Base-by-base conservation (phyloP, 805 yeast genomes). In the Wickerhamomyces queroliae region DNA sequence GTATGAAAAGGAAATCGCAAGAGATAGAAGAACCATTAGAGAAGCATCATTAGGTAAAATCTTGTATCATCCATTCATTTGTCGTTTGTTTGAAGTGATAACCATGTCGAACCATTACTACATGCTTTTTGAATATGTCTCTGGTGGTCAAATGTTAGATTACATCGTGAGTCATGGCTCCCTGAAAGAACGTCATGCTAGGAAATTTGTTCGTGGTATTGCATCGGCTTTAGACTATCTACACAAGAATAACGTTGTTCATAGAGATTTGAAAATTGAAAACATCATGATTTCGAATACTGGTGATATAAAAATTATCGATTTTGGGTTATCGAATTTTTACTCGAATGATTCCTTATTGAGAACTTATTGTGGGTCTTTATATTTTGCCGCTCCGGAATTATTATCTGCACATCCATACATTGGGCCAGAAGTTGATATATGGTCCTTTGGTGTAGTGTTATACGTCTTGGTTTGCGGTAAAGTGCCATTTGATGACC, bases 331-430 rank as follows among this genome's bases (percentile, higher is more conserved):
- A 30, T 86, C 96, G 11, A 93, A 93, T 63, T 65, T 93, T 59
- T 93, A 76, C 59, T 78, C 88, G 34, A 76, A 79, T 16, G 74
- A 75, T 43, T 69, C 79, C 32, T 66, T 88, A 40, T 76, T 93
- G 56, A 87, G 85, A 56, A 93, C 99, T 1, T 93, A 87, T 58
- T 93, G 99, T 70, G 99, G 99, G 3, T 89, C 97, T 1, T 69
- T 93, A 37, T 93, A 93, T 60, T 93, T 93, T 74, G 99, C 99
- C 1, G 99, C 99, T 0, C 99, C 99, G 0, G 99, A 93, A 61
- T 70, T 93, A 49, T 69, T 93, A 39, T 84, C 86, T 43, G 99
- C 98, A 1, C 80, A 79, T 49, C 97, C 96, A 1, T 93, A 93
- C 55, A 70, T 76, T 27, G 99, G 99, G 0, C 99, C 99, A 1